Base-by-base conservation (phyloP, 441 rosid genomes). In the Populus hybrid region DNA sequence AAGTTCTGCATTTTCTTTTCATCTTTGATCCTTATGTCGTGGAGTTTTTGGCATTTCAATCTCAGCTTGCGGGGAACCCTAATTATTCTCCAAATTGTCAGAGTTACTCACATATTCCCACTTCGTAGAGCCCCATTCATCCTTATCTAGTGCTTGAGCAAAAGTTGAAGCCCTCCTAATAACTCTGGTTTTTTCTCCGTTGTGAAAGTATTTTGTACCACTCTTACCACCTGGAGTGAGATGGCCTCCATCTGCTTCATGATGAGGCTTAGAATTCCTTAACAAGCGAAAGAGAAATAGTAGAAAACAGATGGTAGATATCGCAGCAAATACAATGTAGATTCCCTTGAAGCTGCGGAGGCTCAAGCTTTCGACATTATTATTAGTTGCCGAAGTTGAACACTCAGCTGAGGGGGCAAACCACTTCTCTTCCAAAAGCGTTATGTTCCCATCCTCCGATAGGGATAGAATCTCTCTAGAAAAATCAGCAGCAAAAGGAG, bases 391-490 rank as follows among this genome's bases (percentile, higher is more conserved):
- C 14, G 30, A 32, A 66, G 4, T 46, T 50, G 24, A 68, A 67
- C 78, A 83, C 26, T 73, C 81, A 0, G 66, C 28, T 4, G 78
- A 28, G 7, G 78, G 28, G 21, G 26, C 35, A 42, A 87, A 79
- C 84, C 84, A 85, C 6, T 68, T 66, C 6, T 86, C 66, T 73
- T 81, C 79, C 63, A 82, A 32, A 10, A 1, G 0, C 63, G 74
- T 68, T 2, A 88, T 74, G 9, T 10, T 71, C 11, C 90, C 86
- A 28, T 76, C 77, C 73, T 86, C 81, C 2, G 85, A 83, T 16
- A 83, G 75, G 26, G 74, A 32, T 16, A 86, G 65, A 26, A 88
- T 86, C 18, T 86, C 91, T 79, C 75, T 66, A 30, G 88, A 83
- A 59, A 88, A 73, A 65, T 86, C 85, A 3, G 42, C 69, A 8